Evolutionary conservation across 352 stramenopile genomes (phyloP), one percentile per base, ranked within the genome.

Genomic region (Globisporangium nunn): DNA sequence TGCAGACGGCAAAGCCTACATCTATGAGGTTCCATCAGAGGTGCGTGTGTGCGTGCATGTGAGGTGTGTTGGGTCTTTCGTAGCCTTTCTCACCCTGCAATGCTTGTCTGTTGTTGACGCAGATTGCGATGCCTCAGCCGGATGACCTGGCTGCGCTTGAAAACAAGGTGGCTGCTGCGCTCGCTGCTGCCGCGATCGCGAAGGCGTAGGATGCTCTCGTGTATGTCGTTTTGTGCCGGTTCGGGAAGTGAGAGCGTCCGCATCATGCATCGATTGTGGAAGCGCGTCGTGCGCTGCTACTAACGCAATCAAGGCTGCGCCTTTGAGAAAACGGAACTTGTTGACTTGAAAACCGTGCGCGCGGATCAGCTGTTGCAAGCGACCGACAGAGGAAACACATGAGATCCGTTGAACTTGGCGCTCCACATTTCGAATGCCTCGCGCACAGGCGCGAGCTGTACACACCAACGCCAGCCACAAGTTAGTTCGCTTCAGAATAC

Each of bases 21-120:
- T 94, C 11, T 94, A 87, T 54, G 85, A 92, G 58, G 78, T 94
- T 0, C 85, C 85, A 4, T 70, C 79, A 0, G 78, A 92, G 71
- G 84, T 94, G 71, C 59, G 71, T 12, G 8, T 14, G 11, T 23
- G 5, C 58, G 55, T 62, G 39, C 11, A 23, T 44, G 30, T 43
- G 45, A 50, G 12, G 44, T 40, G 3, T 5, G 52, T 31, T 28
- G 29, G 17, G 12, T 30, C 4, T 3, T 10, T 18, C 6, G 10
- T 8, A 2, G 14, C 7, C 23, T 29, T 3, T 61, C 35, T 68
- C 30, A 50, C 54, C 18, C 14, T 63, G 46, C 14, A 47, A 23
- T 45, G 55, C 41, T 43, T 37, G 44, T 64, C 44, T 52, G 12
- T 17, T 6, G 43, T 17, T 14, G 43, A 14, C 10, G 17, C 43